Evolutionary conservation across 345 rosid species (phyloP), one percentile per base, ranked within the genome.

Genomic region (Linum lewisii): DNA sequence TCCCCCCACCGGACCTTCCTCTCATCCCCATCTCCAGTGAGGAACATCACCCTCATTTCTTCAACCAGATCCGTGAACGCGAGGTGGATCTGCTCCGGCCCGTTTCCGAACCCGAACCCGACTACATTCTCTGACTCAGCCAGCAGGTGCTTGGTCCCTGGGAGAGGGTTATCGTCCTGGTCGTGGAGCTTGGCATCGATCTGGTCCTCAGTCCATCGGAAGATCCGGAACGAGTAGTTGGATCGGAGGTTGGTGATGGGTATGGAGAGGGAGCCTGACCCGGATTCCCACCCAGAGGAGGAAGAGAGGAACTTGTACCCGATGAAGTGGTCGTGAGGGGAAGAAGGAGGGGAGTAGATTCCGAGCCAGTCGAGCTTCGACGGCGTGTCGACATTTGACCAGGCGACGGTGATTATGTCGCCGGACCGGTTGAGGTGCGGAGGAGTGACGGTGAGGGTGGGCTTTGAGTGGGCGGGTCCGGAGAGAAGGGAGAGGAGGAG

Each of bases 31-130:
- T 88, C 98, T 62, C 69, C 95, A 2, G 74, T 78, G 25, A 88
- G 73, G 59, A 88, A 92, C 83, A 86, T 80, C 45, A 92, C 98
- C 82, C 95, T 64, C 92, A 88, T 88, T 80, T 88, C 96, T 57
- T 78, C 77, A 45, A 66, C 77, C 22, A 13, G 6, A 19, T 85
- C 93, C 18, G 93, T 81, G 34, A 49, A 83, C 18, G 83, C 71
- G 75, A 92, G 69, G 72, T 88, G 98, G 61, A 88, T 74, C 82
- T 91, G 96, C 69, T 86, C 92, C 60, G 95, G 90, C 1, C 82
- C 81, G 19, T 62, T 69, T 0, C 61, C 77, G 4, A 63, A 50
- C 59, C 63, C 70, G 68, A 82, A 83, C 51, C 72, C 74, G 16
- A 84, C 71, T 18, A 42, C 18, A 3, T 49, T 59, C 29, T 58